A percentile compares a stretch with the other conserved stretches of the same genome.
phyloP scores from a whole-genome alignment of 192 early-diverging fungal species.

The Coemansia sp. region DNA sequence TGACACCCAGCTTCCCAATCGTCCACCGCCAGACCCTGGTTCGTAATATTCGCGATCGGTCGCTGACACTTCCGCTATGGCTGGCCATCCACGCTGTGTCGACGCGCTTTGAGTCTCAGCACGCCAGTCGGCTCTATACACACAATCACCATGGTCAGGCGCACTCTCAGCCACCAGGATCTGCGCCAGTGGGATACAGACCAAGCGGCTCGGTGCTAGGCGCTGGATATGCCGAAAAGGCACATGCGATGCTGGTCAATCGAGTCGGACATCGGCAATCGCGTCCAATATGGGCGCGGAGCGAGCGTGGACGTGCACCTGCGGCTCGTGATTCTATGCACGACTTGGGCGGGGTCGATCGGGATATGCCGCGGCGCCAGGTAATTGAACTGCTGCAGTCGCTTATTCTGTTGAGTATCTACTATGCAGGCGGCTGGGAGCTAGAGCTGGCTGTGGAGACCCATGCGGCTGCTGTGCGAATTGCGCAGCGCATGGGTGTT shows the following conservation, averaged over 20 bases:
- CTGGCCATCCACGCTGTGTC: conserved; percentile 49
- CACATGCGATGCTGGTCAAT: conserved; percentile 38
- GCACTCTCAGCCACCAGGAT: not conserved
- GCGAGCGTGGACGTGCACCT: conserved; percentile 18
- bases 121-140: not conserved
- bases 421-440: conserved; percentile 39
- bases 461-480: conserved; percentile 39
- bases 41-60: conserved; percentile 36
- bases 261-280: conserved; percentile 27
- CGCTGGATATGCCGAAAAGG: conserved; percentile 44
- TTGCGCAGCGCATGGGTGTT: conserved; percentile 42
- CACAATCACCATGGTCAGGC: conserved; percentile 2
- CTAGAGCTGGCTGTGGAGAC: conserved; percentile 39
- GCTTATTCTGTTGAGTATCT: conserved; percentile 39
- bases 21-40: conserved; percentile 48
- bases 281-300: conserved; percentile 19
- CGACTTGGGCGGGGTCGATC: conserved; percentile 13
- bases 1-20: conserved; percentile 38
- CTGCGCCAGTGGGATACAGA: not conserved
- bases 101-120: conserved; percentile 33
- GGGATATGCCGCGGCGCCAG: conserved; percentile 28
- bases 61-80: conserved; percentile 45
- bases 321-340: conserved; percentile 8
- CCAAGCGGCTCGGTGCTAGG: conserved; percentile 12
- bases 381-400: conserved; percentile 42